Conservation (phyloP, 805 yeast genomes). For the Cyberlindnera veronae region DNA sequence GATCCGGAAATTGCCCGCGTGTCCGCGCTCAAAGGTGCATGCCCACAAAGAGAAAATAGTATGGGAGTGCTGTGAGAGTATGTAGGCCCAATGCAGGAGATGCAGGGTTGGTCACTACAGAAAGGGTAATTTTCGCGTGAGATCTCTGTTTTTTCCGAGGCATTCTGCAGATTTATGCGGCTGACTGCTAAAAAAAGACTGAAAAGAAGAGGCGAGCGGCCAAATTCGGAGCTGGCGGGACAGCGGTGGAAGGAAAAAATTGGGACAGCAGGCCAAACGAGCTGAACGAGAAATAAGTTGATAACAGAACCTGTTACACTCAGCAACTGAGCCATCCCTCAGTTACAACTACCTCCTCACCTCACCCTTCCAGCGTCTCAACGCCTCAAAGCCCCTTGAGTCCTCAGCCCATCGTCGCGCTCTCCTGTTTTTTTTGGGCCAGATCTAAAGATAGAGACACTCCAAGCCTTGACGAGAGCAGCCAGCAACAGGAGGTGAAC, state of each 20-base stretch:
- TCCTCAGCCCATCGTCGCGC: neutral
- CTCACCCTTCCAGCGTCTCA: neutral
- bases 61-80: too few species aligned
- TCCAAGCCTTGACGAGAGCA: slow-evolving; percentile 1
- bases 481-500: too few species aligned
- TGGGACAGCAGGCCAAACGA: neutral
- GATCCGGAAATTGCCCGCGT: slow-evolving; percentile 1
- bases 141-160: neutral
- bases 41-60: neutral
- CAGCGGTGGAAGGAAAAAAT: neutral
- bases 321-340: too few species aligned
- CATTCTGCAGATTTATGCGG: neutral
- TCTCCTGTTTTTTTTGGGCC: slow-evolving; percentile 4
- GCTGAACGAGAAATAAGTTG: too few species aligned
- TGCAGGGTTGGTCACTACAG: neutral
- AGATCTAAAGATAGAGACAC: slow-evolving; percentile 9
- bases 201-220: neutral
- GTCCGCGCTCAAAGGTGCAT: neutral
- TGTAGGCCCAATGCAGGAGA: too few species aligned
- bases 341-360: neutral
- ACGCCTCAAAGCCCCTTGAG: neutral
- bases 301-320: too few species aligned
- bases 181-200: neutral
- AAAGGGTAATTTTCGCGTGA: neutral
- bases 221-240: neutral